phyloP scores from a whole-genome alignment of 1,284 basidiomycete genomes.

The Tremellales sp. region DNA sequence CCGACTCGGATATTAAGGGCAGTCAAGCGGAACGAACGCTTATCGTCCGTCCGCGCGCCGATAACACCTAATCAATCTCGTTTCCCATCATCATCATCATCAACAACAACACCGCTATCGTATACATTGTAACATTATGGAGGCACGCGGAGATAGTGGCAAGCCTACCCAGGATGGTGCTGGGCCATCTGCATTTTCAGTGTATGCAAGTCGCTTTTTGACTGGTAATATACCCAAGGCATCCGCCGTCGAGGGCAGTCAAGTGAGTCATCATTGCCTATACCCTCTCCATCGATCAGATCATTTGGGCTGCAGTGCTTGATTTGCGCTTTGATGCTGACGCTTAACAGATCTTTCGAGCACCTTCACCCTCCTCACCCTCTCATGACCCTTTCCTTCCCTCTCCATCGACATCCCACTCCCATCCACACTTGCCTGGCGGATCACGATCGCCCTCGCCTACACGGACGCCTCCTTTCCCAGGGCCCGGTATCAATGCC shows the following conservation, averaged over 20 bases:
- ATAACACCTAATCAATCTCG: too few relatives aligned
- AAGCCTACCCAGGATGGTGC: too few relatives aligned
- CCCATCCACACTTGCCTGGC: conserved; percentile 29
- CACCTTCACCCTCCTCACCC: conserved; percentile 33
- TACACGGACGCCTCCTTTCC: conserved; percentile 35
- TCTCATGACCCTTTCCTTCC: conserved; percentile 42
- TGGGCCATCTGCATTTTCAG: conserved; percentile 34
- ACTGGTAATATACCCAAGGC: conserved; percentile 15
- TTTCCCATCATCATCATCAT: too few relatives aligned
- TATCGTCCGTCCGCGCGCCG: too few relatives aligned
- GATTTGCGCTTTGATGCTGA: too few relatives aligned
- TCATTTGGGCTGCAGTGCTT: background rate
- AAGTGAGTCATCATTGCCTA: conserved; percentile 20
- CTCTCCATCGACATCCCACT: conserved; percentile 29
- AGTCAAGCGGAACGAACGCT: too few relatives aligned
- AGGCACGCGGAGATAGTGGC: too few relatives aligned
- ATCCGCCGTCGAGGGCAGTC: conserved; percentile 16
- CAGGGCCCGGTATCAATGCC: conserved; percentile 36
- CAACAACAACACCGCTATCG: too few relatives aligned
- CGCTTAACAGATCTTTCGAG: conserved; percentile 42
- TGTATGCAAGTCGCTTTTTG: conserved; percentile 42
- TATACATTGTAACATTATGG: too few relatives aligned
- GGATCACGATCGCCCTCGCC: conserved; percentile 28
- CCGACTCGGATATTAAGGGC: too few relatives aligned
- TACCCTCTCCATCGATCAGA: background rate